Base-by-base conservation (phyloP, 1,284 basidiomycete species). In the Laetiporus sulphureus region DNA sequence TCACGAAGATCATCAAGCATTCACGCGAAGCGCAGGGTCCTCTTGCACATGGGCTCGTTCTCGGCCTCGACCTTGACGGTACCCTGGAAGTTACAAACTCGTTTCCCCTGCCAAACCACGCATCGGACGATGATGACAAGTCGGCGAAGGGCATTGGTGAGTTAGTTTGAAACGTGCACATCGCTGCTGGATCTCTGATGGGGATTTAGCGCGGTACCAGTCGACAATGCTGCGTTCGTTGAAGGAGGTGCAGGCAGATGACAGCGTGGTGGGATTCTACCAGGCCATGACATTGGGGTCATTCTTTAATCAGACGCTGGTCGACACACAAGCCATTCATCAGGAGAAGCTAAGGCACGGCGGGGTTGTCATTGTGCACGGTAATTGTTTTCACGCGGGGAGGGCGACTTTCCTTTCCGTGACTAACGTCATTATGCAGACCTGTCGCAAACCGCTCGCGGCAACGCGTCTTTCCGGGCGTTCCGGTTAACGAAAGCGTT, bases 221-320 rank as follows among this genome's bases (percentile, higher is more conserved):
- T 69, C 77, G 24, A 77, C 84, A 44, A 91, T 95, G 88, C 71
- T 95, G 37, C 80, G 84, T 41, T 83, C 90, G 31, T 68, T 95
- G 58, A 85, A 88, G 57, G 91, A 97, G 61, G 91, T 98, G 46
- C 89, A 92, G 61, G 83, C 87, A 41, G 94, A 97, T 59, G 93
- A 95, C 62, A 92, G 88, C 54, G 80, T 96, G 36, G 90, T 99
- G 44, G 96, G 96, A 33, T 92, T 97, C 65, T 99, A 99, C 72
- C 91, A 96, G 63, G 87, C 86, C 35, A 91, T 85, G 35, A 80
- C 83, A 15, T 74, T 91, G 39, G 91, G 92, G 30, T 91, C 91
- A n/a, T 97, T 95, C 65, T 85, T 91, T 66, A 88, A 83, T 56
- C 88, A 92, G 59, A 79, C 80, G n/a, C 68, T 96, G 36, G 74